phyloP scores from a whole-genome alignment of 2,329 filamentous ascomycete species.

The Triangularia setosa region DNA sequence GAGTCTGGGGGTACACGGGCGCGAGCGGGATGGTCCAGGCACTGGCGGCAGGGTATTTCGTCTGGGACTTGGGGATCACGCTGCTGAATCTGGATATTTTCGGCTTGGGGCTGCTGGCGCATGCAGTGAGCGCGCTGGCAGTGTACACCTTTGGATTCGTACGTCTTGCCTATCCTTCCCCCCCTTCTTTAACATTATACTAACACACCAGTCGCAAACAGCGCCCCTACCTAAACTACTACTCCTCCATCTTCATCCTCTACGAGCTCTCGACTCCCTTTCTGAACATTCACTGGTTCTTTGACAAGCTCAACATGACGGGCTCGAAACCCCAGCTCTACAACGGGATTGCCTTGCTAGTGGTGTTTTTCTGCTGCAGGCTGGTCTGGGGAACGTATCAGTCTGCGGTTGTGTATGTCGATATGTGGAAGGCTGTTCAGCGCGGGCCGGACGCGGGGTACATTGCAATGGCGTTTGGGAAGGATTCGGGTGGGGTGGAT shows the following conservation, averaged over 20 bases:
- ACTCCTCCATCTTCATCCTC: constrained; percentile 74
- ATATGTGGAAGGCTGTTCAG: constrained; percentile 60
- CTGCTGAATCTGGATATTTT: constrained; percentile 66
- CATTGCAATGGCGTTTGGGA: constrained; percentile 32
- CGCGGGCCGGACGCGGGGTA: constrained; percentile 34
- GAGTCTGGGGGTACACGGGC: constrained; percentile 75
- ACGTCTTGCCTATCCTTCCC: constrained; percentile 37
- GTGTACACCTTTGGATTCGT: constrained; percentile 80
- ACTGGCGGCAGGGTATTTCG: constrained; percentile 75
- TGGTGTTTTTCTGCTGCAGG: constrained; percentile 72
- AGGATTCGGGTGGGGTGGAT: constrained; percentile 32
- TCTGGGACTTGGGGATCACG: constrained; percentile 76
- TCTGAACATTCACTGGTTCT: constrained; percentile 88
- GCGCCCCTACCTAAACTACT: constrained; percentile 83
- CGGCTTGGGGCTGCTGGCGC: constrained; percentile 70
- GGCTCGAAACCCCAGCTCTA: constrained; percentile 69
- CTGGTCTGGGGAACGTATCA: constrained; percentile 75
- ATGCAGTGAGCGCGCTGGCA: constrained; percentile 68
- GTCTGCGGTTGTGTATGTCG: constrained; percentile 64
- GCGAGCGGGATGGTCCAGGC: constrained; percentile 69
- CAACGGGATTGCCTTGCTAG: constrained; percentile 69
- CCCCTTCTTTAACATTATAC: background rate
- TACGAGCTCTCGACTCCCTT: constrained; percentile 85
- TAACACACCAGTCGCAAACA: constrained; percentile 33
- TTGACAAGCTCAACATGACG: constrained; percentile 79